phyloP scores from a whole-genome alignment of 1,284 basidiomycete genomes.

The Cerrena zonata region DNA sequence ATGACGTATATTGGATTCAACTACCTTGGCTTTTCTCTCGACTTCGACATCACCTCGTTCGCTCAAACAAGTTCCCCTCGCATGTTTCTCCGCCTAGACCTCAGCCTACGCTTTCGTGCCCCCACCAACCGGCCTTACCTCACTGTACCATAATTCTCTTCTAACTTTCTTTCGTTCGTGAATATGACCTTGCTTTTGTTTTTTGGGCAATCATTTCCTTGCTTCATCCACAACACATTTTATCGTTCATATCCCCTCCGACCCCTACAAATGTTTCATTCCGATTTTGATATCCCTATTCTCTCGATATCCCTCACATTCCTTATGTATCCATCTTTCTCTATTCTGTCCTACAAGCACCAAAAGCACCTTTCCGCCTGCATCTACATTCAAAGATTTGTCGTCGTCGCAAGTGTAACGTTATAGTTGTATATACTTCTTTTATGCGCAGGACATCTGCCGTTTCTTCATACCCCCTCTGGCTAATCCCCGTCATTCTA shows the following conservation, averaged over 20 bases:
- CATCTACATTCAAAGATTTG: too few species aligned
- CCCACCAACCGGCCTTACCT: too few species aligned
- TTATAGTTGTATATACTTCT: constrained; percentile 25
- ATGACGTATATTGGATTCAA: not conserved
- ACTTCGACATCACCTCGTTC: not conserved
- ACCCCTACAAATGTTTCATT: not conserved
- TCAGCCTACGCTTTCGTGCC: too few species aligned
- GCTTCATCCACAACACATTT: too few species aligned
- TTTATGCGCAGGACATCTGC: not conserved
- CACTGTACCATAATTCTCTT: too few species aligned
- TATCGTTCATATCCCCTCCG: not conserved
- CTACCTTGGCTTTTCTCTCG: not conserved
- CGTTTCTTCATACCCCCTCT: not conserved
- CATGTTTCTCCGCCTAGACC: too few species aligned
- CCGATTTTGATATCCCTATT: not conserved
- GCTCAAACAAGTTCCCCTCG: not conserved
- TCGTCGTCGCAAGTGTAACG: constrained; percentile 5
- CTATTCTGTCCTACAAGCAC: not conserved
- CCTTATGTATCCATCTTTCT: not conserved
- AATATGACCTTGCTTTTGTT: too few species aligned
- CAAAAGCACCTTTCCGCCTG: not conserved
- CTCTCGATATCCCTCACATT: not conserved
- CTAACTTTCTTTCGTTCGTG: too few species aligned
- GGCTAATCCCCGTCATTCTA: too few species aligned
- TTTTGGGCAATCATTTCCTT: too few species aligned